These are phyloP conservation scores for Amphichorda felina DNA, from an alignment of 2,329 filamentous ascomycete genomes.

Conservation along the genomic window DNA sequence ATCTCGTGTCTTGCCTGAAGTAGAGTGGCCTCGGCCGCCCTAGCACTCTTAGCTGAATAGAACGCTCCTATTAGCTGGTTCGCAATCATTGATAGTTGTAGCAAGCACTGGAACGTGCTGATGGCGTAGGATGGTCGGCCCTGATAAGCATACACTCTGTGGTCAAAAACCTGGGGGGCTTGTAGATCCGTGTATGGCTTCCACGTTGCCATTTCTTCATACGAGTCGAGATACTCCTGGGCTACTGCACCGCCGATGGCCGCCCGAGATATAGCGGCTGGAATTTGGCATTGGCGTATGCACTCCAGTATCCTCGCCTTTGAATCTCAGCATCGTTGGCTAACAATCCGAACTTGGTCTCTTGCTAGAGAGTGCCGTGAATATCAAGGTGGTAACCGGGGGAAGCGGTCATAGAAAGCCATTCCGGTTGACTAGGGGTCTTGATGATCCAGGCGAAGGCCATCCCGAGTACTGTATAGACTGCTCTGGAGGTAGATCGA, in stretches of 20 bases:
- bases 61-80: background rate
- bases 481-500: constrained; percentile 30
- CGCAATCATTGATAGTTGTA: background rate
- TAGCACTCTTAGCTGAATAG: background rate
- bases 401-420: background rate
- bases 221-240: background rate
- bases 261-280: background rate
- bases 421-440: background rate
- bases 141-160: no score
- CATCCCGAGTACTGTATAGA: background rate
- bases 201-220: background rate
- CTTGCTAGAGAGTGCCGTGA: background rate
- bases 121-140: background rate
- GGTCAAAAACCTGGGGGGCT: no score
- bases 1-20: background rate
- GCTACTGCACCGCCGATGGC: background rate
- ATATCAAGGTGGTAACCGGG: background rate
- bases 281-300: background rate
- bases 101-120: background rate
- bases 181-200: background rate
- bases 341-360: background rate
- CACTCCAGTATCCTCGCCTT: background rate
- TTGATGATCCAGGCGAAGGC: background rate
- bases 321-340: background rate
- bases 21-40: background rate